A percentile compares a stretch with the other conserved stretches of the same genome.
Evolutionary conservation across 352 stramenopile genomes (phyloP).

Genomic region (Pythium phragmitis): DNA sequence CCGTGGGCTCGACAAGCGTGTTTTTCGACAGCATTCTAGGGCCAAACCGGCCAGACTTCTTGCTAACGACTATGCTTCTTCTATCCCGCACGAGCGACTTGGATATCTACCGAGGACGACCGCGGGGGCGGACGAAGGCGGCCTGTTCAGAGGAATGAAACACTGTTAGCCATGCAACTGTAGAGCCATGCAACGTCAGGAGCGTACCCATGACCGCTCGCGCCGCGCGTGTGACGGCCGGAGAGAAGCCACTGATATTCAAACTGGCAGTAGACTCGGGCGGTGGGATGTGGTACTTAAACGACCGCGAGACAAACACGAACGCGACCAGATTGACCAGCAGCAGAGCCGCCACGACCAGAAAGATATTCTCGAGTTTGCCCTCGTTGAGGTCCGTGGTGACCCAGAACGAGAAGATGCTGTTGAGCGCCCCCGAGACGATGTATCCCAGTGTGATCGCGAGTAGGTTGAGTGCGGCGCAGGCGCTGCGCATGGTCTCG

Average conservation of each 20-base stretch:
- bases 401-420: constrained; percentile 90
- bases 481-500: constrained; percentile 89
- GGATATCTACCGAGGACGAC: constrained; percentile 21
- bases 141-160: neutral
- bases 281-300: constrained; percentile 63
- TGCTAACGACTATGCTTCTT: neutral
- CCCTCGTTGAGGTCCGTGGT: constrained; percentile 89
- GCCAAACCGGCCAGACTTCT: neutral
- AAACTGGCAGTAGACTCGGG: constrained; percentile 16
- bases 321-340: constrained; percentile 69
- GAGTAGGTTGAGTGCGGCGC: constrained; percentile 87
- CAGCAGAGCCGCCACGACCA: constrained; percentile 67
- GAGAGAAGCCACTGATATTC: constrained; percentile 34
- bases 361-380: constrained; percentile 89
- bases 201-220: constrained; percentile 23
- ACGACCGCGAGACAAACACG: constrained; percentile 74
- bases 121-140: constrained; percentile 16
- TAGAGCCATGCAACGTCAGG: neutral
- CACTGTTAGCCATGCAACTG: neutral
- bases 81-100: constrained; percentile 15
- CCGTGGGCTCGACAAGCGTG: neutral
- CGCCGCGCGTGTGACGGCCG: constrained; percentile 25
- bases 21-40: too few species aligned
- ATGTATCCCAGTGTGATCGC: constrained; percentile 90
- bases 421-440: constrained; percentile 78